Conservation (phyloP, 352 stramenopile genomes). For the Saprolegnia diclina region DNA sequence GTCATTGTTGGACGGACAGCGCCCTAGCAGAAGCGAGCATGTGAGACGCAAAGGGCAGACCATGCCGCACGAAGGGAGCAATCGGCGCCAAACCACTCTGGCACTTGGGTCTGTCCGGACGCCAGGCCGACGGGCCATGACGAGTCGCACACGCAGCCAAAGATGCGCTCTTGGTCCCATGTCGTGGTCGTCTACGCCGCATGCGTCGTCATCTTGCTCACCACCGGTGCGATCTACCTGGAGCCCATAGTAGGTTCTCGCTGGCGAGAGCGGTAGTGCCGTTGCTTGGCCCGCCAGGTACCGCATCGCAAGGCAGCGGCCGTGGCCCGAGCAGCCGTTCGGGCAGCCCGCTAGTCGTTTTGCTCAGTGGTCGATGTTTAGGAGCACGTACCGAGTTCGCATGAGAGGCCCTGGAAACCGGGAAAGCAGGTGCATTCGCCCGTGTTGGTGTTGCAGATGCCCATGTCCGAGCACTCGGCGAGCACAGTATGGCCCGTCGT, state of each 20-base stretch:
- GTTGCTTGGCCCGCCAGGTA: slow-evolving; percentile 56
- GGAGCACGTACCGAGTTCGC: slow-evolving; percentile 51
- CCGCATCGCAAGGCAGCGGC: slow-evolving; percentile 76
- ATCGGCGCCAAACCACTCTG: slow-evolving; percentile 86
- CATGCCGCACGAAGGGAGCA: slow-evolving; percentile 57
- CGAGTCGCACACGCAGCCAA: slow-evolving; percentile 86
- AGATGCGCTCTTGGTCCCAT: slow-evolving; percentile 89
- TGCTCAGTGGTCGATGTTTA: slow-evolving; percentile 16
- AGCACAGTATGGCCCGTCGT: slow-evolving; percentile 39
- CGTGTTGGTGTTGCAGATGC: slow-evolving; percentile 62
- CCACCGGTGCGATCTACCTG: slow-evolving; percentile 28
- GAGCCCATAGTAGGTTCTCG: slow-evolving; percentile 57
- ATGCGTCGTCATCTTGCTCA: slow-evolving; percentile 2
- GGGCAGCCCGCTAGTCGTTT: slow-evolving; percentile 42
- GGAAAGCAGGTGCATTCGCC: slow-evolving; percentile 77
- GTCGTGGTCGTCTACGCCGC: slow-evolving; percentile 45
- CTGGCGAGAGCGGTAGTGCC: slow-evolving; percentile 55
- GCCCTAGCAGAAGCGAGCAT: slow-evolving; percentile 35
- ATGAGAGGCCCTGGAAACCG: slow-evolving; percentile 77
- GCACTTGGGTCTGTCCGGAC: slow-evolving; percentile 63
- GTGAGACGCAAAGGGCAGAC: not conserved
- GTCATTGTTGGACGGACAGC: slow-evolving; percentile 80
- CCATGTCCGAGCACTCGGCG: slow-evolving; percentile 86
- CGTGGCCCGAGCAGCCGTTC: slow-evolving; percentile 69
- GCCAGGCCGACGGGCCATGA: slow-evolving; percentile 74